Evolutionary conservation across 208 protist genomes (phyloP).

Genomic region (Borovskyia barvae): DNA sequence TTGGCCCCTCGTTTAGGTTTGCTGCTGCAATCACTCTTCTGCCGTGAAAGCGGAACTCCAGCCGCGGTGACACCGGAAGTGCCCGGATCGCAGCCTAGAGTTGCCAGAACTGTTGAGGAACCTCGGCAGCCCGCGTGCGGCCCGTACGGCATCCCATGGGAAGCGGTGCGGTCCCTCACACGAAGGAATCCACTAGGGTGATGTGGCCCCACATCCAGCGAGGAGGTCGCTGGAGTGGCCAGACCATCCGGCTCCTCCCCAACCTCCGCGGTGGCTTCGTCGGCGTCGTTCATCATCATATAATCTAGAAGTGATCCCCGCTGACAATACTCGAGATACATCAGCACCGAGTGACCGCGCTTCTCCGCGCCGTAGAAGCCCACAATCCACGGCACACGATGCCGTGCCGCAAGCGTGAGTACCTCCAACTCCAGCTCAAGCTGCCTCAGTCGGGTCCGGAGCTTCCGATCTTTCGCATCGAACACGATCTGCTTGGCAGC

Average conservation of each 20-base stretch:
- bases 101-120: too few relatives aligned
- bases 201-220: background rate
- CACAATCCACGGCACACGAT: slow-evolving; percentile 78
- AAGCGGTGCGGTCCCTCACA: background rate
- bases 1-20: too few relatives aligned
- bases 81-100: too few relatives aligned
- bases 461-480: slow-evolving; percentile 84
- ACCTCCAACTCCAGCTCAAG: slow-evolving; percentile 86
- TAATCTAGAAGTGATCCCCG: slow-evolving; percentile 82
- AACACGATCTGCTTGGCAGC: slow-evolving; percentile 85
- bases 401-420: slow-evolving; percentile 55
- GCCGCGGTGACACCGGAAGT: too few relatives aligned
- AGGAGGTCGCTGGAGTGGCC: background rate
- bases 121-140: too few relatives aligned
- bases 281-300: slow-evolving; percentile 48
- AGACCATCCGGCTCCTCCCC: background rate
- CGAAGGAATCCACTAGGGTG: background rate
- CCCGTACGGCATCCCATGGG: too few relatives aligned
- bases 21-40: too few relatives aligned
- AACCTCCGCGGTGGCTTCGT: slow-evolving; percentile 23
- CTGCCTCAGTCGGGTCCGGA: slow-evolving; percentile 59
- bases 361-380: slow-evolving; percentile 86
- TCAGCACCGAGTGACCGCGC: slow-evolving; percentile 82
- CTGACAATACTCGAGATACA: slow-evolving; percentile 91
- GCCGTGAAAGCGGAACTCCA: too few relatives aligned